Base-by-base conservation (phyloP, 148 eudicot genomes). In the Amaranthus cruentus region DNA sequence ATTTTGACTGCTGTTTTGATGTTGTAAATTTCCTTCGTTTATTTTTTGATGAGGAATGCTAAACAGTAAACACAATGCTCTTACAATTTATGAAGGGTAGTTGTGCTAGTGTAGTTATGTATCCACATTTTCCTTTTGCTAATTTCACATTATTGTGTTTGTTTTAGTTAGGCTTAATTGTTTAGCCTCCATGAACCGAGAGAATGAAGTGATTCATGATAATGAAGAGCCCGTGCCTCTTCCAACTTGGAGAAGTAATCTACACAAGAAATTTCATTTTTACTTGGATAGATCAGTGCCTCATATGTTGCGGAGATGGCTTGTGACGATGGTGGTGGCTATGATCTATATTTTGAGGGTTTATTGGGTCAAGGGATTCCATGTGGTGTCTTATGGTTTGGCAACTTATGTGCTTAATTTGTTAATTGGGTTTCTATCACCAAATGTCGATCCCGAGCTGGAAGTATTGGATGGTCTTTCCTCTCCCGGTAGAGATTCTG, bases 361-460 rank as follows among this genome's bases (percentile, higher is more conserved):
- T 71, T 85, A 87, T 73, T 86, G 71, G 81, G 73, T 81, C 56
- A 84, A 83, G 73, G 96, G 98, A 51, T 92, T 87, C 77, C 86
- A 92, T 76, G 84, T 88, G 7, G 80, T 90, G n/a, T 82, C 89
- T 42, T 92, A 90, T 74, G 96, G 96, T 48, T 80, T 92, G 71
- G 96, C 93, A 14, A 92, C 85, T 75, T 90, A 92, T 76, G 73
- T 92, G 72, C 72, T 90, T 63, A 92, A 92, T 78, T 69, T 90
- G 83, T 74, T 92, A 81, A 92, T 92, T 15, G 96, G 93, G 50
- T 92, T 92, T 80, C 74, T 92, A 74, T 92, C 98, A 28, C 98
- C 98, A 4, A 82, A 82, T 65, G 83, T 88, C 72, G 96, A 90
- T 71, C 96, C 93, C 0, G 98, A 88, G 83, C 69, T 90, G 70